Evolutionary conservation across 2,329 filamentous ascomycete genomes (phyloP).

Genomic region (Thyridium curvatum): DNA sequence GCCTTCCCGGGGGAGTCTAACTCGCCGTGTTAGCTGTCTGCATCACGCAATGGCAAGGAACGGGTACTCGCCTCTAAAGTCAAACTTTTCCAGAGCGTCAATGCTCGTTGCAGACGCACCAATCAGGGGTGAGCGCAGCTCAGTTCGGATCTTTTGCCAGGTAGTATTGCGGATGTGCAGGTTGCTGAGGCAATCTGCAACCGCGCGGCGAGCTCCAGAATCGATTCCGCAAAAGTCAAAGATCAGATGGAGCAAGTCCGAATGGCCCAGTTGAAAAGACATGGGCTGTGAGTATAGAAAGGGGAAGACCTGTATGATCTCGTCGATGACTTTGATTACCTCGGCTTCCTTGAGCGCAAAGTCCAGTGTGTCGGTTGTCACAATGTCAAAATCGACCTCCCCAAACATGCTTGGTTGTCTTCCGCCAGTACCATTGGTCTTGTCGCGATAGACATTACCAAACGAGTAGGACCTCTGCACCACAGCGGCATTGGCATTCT

Average conservation of each 20-base stretch:
- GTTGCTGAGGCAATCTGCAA: slow-evolving; percentile 80
- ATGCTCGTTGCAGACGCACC: slow-evolving; percentile 84
- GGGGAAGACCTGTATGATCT: slow-evolving; percentile 77
- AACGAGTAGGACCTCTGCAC: slow-evolving; percentile 80
- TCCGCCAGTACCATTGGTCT: slow-evolving; percentile 48
- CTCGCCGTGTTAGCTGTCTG: slow-evolving; percentile 8
- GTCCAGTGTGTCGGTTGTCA: slow-evolving; percentile 76
- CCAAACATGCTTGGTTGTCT: slow-evolving; percentile 77
- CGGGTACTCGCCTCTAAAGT: slow-evolving; percentile 69
- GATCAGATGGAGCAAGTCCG: slow-evolving; percentile 77
- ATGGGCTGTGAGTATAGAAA: slow-evolving; percentile 64
- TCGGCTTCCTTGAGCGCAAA: slow-evolving; percentile 88
- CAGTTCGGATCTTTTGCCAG: slow-evolving; percentile 77
- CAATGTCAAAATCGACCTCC: slow-evolving; percentile 93
- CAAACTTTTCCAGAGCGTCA: slow-evolving; percentile 84
- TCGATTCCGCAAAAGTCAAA: slow-evolving; percentile 85
- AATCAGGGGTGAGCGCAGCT: slow-evolving; percentile 73
- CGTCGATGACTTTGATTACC: slow-evolving; percentile 88
- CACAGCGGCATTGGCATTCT: slow-evolving; percentile 48
- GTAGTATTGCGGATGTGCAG: slow-evolving; percentile 75
- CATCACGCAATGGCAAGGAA: background rate
- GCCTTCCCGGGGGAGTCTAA: slow-evolving; percentile 51
- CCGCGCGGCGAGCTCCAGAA: slow-evolving; percentile 56
- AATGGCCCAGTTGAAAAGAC: slow-evolving; percentile 89
- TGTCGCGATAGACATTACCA: slow-evolving; percentile 79